These are phyloP conservation scores for Pittosporum tobira DNA, from an alignment of 129 eudicot species.

Conservation along the genomic window DNA sequence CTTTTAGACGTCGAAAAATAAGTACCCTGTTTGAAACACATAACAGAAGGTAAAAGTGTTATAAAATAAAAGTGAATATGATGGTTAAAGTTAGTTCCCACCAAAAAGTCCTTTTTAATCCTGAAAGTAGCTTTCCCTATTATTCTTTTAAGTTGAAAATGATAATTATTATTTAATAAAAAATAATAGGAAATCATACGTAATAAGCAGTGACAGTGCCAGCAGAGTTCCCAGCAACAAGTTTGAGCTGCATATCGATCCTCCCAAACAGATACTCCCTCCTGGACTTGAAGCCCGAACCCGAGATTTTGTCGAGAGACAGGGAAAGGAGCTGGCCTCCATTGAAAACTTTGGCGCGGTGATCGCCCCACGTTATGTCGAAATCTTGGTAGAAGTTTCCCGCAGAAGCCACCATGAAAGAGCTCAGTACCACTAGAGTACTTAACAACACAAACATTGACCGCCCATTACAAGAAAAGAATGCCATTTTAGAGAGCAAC, in stretches of 20 bases:
- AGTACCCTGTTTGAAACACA: conserved; percentile 12
- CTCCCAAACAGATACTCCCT: conserved; percentile 67
- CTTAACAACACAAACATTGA: conserved; percentile 9
- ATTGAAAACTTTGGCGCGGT: conserved; percentile 42
- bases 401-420: conserved; percentile 22
- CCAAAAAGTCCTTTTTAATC: conserved; percentile 15
- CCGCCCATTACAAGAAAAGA: conserved; percentile 15
- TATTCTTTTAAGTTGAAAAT: neutral
- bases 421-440: conserved; percentile 13
- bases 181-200: conserved; percentile 31
- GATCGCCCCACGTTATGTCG: conserved; percentile 62
- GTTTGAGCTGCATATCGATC: conserved; percentile 77
- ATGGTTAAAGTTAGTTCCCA: too few relatives aligned
- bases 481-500: conserved; percentile 18
- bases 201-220: conserved; percentile 79
- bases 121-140: conserved; percentile 17
- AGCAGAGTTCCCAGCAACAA: conserved; percentile 83
- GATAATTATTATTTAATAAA: neutral
- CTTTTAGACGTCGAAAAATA: conserved; percentile 9
- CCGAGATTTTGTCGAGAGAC: conserved; percentile 57
- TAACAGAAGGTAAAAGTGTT: too few relatives aligned
- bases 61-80: too few relatives aligned
- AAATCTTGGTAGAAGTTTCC: conserved; percentile 63
- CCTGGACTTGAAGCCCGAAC: conserved; percentile 73
- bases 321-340: conserved; percentile 58